Conservation (phyloP, 192 early-diverging fungal genomes). For the Funneliformis geosporum region DNA sequence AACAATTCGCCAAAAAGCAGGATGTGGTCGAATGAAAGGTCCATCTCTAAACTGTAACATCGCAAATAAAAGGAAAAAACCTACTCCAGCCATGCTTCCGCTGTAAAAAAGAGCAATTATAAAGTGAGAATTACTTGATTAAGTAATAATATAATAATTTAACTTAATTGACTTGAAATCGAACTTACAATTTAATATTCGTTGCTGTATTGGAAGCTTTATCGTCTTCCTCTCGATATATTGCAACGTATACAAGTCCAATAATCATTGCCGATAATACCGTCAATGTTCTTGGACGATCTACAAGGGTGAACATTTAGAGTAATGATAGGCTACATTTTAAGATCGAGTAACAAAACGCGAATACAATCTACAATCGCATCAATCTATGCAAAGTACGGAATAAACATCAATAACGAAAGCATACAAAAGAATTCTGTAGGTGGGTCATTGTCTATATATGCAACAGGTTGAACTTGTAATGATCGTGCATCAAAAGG, state of each 20-base stretch:
- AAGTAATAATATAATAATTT: not conserved
- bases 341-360: not conserved
- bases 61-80: constrained; percentile 76
- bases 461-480: constrained; percentile 20
- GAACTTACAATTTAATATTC: constrained; percentile 51
- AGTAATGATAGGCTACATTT: not conserved
- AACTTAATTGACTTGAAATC: not conserved
- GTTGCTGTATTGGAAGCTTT: constrained; percentile 34
- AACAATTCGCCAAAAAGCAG: constrained; percentile 90
- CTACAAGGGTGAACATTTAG: constrained; percentile 33
- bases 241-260: constrained; percentile 57
- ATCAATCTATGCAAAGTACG: not conserved
- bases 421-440: constrained; percentile 32
- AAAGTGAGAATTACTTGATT: not conserved
- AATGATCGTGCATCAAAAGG: constrained; percentile 24
- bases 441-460: constrained; percentile 26
- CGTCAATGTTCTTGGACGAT: constrained; percentile 58
- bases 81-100: constrained; percentile 50
- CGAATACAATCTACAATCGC: not conserved
- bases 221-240: constrained; percentile 52
- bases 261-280: constrained; percentile 51
- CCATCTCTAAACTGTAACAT: constrained; percentile 92
- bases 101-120: constrained; percentile 25
- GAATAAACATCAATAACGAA: not conserved
- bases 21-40: constrained; percentile 91